These are phyloP conservation scores for Stagonosporopsis rhizophila DNA, from an alignment of 2,329 filamentous ascomycete genomes.

Conservation along the genomic window DNA sequence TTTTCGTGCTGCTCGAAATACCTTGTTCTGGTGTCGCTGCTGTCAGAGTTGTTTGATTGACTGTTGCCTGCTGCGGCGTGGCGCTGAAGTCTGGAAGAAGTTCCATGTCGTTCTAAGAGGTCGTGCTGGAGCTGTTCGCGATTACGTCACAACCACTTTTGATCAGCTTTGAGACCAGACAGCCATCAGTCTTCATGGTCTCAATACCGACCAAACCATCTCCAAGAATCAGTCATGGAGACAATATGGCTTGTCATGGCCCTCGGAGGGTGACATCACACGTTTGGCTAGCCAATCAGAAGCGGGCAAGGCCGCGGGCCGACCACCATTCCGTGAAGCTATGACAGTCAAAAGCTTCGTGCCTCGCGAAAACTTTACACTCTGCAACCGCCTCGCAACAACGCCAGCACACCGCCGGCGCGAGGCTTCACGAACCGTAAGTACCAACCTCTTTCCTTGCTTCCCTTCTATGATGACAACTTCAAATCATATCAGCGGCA, in stretches of 20 bases:
- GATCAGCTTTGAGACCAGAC: not conserved
- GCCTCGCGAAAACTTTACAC: slow-evolving; percentile 12
- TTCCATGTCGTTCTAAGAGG: slow-evolving; percentile 10
- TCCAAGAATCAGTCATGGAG: not conserved
- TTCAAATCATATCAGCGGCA: slow-evolving; percentile 22
- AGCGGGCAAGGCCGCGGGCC: slow-evolving; percentile 12
- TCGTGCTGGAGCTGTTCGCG: not conserved
- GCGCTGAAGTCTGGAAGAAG: not conserved
- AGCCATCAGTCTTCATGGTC: not conserved
- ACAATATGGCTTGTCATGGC: not conserved
- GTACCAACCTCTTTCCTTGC: not conserved
- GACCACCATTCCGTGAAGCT: slow-evolving; percentile 7
- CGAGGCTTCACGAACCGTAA: slow-evolving; percentile 13
- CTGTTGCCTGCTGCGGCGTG: slow-evolving; percentile 3
- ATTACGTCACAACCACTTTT: slow-evolving; percentile 6
- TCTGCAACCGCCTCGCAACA: slow-evolving; percentile 8
- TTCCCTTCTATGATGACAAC: slow-evolving; percentile 21
- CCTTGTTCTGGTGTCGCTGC: not conserved
- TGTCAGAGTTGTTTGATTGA: not conserved
- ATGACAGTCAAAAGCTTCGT: slow-evolving; percentile 10
- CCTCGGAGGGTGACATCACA: not conserved
- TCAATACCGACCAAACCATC: not conserved
- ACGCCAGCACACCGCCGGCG: slow-evolving; percentile 12
- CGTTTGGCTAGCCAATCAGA: slow-evolving; percentile 7
- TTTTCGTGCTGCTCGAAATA: not conserved